Base-by-base conservation (phyloP, 1,139 yeast species). In the Candida neerlandica region DNA sequence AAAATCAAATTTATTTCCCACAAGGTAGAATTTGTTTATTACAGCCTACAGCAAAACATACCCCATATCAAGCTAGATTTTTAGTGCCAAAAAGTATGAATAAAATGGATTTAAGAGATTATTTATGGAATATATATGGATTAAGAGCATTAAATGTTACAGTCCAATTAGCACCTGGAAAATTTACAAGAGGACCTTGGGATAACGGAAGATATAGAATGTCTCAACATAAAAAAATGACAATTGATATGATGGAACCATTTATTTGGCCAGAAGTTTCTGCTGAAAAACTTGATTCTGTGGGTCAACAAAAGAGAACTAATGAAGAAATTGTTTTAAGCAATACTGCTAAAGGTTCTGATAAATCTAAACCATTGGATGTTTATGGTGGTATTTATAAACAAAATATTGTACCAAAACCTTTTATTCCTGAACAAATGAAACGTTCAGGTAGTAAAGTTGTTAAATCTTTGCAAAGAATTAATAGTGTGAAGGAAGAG, bases 41-140 rank as follows among this genome's bases (percentile, higher is more conserved):
- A 55, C 80, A 96, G 64, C 96, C 97, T 43, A 88, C 88, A 62
- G 97, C 98, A 19, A 89, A 89, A 64, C 96, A 89, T 69, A 89
- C 97, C 0, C 98, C 98, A 46, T 90, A 86, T 70, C 97, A 91
- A 68, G 97, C 97, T 45, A 91, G 90, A 68, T 92, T 92, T 65
- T 82, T 89, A 57, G 97, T 92, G 30, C 97, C 98, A 21, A 84
- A 89, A 63, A 82, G 89, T 52, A 90, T 91, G 77, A 92, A 92
- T 73, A 90, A 90, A 68, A 76, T 91, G 72, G 97, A 91, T 64
- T 77, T 92, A 58, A 80, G 97, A 67, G 98, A 92, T 71, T 92
- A 92, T 64, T 76, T 92, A 57, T 92, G 86, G 82, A 84, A 91
- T 62, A 77, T 92, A 4, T 92, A 92, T 63, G 96, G 96, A 2